phyloP scores from a whole-genome alignment of 1,139 yeast genomes.

The Saccharomycopsis hybrid region DNA sequence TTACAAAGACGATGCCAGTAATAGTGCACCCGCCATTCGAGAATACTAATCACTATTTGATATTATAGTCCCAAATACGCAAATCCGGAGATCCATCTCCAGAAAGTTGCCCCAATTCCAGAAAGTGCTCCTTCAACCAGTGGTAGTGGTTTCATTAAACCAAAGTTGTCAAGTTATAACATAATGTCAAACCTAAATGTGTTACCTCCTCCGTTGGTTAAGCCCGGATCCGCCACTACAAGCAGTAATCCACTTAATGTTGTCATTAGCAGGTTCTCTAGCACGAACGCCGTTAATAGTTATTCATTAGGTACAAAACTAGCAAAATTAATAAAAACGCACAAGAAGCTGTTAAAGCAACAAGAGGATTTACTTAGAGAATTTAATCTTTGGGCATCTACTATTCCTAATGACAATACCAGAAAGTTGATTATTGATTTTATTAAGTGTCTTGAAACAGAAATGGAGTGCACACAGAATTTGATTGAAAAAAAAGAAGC shows the following conservation, averaged over 20 bases:
- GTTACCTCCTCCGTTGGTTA: conserved; percentile 4
- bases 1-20: no score
- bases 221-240: conserved; percentile 13
- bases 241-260: conserved; percentile 20
- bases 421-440: conserved; percentile 37
- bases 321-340: conserved; percentile 32
- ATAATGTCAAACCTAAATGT: neutral
- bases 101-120: neutral
- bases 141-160: neutral
- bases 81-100: conserved; percentile 1
- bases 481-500: conserved; percentile 37
- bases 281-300: conserved; percentile 23
- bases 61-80: no score
- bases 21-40: no score
- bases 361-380: conserved; percentile 36
- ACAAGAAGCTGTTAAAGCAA: conserved; percentile 32
- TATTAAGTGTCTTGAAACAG: conserved; percentile 34
- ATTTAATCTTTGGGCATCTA: conserved; percentile 37
- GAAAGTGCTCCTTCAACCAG: neutral
- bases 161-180: neutral
- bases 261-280: conserved; percentile 23
- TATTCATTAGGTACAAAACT: conserved; percentile 27
- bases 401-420: conserved; percentile 37
- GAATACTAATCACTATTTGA: no score
- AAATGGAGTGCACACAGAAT: conserved; percentile 31